These are phyloP conservation scores for Saturnispora kantuleensis DNA, from an alignment of 805 yeast genomes.

Conservation along the genomic window DNA sequence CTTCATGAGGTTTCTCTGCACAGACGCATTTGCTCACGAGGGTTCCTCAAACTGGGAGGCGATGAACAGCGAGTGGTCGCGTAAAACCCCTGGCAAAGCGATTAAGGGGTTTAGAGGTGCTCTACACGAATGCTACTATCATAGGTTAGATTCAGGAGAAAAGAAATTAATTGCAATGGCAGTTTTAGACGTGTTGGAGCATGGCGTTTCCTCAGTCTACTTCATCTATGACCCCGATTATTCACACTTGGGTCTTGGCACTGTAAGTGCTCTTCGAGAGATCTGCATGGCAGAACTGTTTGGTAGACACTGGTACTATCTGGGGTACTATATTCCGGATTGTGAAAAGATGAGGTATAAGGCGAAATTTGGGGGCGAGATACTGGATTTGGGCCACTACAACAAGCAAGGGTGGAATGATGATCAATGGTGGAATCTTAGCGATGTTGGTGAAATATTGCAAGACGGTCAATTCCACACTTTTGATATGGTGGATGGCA, in stretches of 20 bases:
- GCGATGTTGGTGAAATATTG: conserved; percentile 9
- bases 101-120: conserved; percentile 39
- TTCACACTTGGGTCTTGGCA: conserved; percentile 63
- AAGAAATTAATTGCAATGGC: conserved; percentile 61
- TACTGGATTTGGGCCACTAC: conserved; percentile 37
- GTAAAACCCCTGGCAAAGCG: conserved; percentile 10
- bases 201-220: conserved; percentile 73
- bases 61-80: conserved; percentile 32
- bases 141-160: conserved; percentile 24
- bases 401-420: conserved; percentile 3
- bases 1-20: conserved; percentile 61
- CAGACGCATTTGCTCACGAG: conserved; percentile 43
- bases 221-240: conserved; percentile 83
- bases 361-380: conserved; percentile 65
- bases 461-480: conserved; percentile 8
- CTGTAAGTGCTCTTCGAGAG: conserved; percentile 66
- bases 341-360: conserved; percentile 81
- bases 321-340: conserved; percentile 75
- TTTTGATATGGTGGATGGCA: conserved; percentile 2
- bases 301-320: conserved; percentile 48
- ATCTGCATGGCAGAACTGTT: conserved; percentile 41
- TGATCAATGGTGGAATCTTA: conserved; percentile 11
- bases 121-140: conserved; percentile 69
- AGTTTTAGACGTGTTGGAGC: conserved; percentile 67
- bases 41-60: conserved; percentile 28